Evolutionary conservation across 2,329 filamentous ascomycete genomes (phyloP), one percentile per base, ranked within the genome.

Genomic region (Epichloe sp.): DNA sequence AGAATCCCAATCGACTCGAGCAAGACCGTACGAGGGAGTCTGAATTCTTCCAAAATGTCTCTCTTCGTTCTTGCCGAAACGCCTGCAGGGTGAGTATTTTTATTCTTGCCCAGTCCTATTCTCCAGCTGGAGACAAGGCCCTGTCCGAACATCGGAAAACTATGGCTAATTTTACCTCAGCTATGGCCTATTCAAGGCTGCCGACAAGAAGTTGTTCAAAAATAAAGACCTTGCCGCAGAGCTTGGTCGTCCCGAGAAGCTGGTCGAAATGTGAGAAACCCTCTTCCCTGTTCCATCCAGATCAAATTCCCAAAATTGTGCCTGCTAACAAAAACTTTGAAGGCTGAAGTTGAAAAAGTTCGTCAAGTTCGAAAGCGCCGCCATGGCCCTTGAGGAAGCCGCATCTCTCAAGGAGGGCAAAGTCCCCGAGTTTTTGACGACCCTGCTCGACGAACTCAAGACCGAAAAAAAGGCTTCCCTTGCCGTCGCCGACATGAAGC

Each of bases 191-290:
- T 89, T 98, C 76, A 97, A 98, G 79, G 86, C 91, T 62, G 88
- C 90, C 70, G 91, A 97, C 79, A 97, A 96, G 82, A 97, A 97
- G 77, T 80, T 97, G 54, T 77, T 98, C 58, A 93, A 95, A 71
- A 83, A 86, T 64, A 85, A 91, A 71, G 83, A 90, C 64, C 71
- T 95, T 56, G 78, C 80, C 50, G 77, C 81, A 56, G 83, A 93
- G 67, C 77, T 89, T 55, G 79, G 82, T 58, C 85, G 85, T 54
- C 83, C 88, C 37, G 89, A 96, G 69, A 86, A 86, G 62, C 80
- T 95, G 57, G 87, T 88, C 62, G 85, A 86, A 62, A 80, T 95
- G 85, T 91, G 76, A 76, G 86, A 31, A 17, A 31, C 15, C 34
- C 46, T 52, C 14, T 15, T 10, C 12, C 1, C 21, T 7, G 11